Evolutionary conservation across 139 green algal species (phyloP).

Genomic region (Edaphochlamys debaryana): DNA sequence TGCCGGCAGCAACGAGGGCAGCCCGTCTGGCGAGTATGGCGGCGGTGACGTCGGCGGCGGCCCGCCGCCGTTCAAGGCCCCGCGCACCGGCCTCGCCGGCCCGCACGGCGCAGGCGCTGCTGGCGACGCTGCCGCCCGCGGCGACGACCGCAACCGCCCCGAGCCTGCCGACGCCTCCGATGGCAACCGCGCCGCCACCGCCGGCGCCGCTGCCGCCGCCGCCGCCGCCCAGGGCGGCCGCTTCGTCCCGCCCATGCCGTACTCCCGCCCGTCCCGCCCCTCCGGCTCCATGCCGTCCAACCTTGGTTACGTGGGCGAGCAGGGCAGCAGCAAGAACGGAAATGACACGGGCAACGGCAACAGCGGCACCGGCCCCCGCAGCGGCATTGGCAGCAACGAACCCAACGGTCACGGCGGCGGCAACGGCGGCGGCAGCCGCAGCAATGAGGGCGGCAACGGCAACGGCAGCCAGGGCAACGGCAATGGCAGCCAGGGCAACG

Average conservation of each 20-base stretch:
- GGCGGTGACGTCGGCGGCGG: not conserved
- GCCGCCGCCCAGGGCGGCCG: not conserved
- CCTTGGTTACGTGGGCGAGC: slow-evolving; percentile 20
- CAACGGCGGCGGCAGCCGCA: slow-evolving; percentile 8
- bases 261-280: too few relatives aligned
- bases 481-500: slow-evolving; percentile 21
- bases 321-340: slow-evolving; percentile 40
- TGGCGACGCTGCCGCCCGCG: not conserved
- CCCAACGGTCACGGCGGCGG: slow-evolving; percentile 7
- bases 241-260: not conserved
- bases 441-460: slow-evolving; percentile 29
- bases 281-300: slow-evolving; percentile 15
- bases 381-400: slow-evolving; percentile 49
- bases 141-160: too few relatives aligned
- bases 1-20: not conserved
- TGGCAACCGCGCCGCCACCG: not conserved
- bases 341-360: slow-evolving; percentile 10
- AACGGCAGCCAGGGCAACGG: slow-evolving; percentile 30
- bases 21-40: not conserved
- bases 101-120: not conserved
- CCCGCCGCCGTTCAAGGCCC: slow-evolving; percentile 3
- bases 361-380: slow-evolving; percentile 36
- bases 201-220: not conserved
- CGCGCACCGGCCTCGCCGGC: not conserved
- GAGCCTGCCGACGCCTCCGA: not conserved